Conservation (phyloP, 768 basidiomycete species). For the Suillus fuscotomentosus region DNA sequence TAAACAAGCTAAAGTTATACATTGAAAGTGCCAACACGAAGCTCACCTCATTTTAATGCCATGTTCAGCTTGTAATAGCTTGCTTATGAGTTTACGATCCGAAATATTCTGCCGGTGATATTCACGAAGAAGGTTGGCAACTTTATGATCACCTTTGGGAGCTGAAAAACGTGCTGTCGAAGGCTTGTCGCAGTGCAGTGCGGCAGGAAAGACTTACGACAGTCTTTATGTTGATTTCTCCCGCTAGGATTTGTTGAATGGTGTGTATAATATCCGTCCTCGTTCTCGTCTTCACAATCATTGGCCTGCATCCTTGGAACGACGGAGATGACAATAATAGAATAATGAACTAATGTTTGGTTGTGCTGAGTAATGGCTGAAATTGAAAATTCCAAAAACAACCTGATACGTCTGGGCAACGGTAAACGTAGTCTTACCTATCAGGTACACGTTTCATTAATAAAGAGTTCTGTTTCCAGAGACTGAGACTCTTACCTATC, state of each 20-base stretch:
- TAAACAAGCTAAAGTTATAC: background rate
- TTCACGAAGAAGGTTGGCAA: background rate
- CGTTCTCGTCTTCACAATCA: background rate
- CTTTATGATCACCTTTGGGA: background rate
- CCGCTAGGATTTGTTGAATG: background rate
- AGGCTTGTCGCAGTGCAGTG: no score
- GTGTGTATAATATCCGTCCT: background rate
- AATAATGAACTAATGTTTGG: no score
- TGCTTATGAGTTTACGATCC: conserved; percentile 18
- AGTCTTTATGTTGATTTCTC: background rate
- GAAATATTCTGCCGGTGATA: conserved; percentile 27
- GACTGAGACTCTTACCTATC: no score
- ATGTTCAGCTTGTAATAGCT: conserved; percentile 25
- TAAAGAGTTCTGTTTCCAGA: no score
- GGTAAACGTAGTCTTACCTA: no score
- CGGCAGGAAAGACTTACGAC: background rate
- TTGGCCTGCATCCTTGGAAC: background rate
- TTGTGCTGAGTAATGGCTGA: no score
- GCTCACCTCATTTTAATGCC: conserved; percentile 15
- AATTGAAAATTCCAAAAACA: no score
- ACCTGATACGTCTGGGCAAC: no score
- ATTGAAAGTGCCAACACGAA: background rate
- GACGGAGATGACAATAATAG: background rate
- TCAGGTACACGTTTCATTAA: no score
- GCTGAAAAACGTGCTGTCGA: background rate